Evolutionary conservation across 1,284 basidiomycete genomes (phyloP), one percentile per base, ranked within the genome.

Genomic region (Leccinum pachyderme): DNA sequence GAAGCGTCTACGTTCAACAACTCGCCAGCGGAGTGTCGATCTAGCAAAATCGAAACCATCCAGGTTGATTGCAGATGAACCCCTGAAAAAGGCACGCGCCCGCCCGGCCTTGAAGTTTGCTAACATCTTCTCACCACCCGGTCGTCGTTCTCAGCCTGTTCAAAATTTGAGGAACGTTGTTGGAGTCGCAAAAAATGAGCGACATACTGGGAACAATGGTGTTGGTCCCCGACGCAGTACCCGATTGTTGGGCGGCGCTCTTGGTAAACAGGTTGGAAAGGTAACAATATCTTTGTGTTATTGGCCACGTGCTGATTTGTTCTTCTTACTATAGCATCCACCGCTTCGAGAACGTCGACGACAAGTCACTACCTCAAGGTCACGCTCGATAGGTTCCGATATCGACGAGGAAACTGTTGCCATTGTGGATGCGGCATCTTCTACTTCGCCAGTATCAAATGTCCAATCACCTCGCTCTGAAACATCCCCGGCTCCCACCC

Each of bases 51-150:
- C 73, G 54, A 85, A 83, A 71, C 70, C 79, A 58, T 78, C 76
- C 65, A 89, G 87, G 76, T 67, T 78, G 66, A 71, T 72, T 71
- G 71, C 76, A 64, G 84, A 87, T 73, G 84, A 86, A 71, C 79
- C 81, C 71, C 76, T 78, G 77, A 89, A 87, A 86, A 90, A 90
- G 87, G 87, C 84, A 87, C 81, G 85, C 83, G 81, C 81, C 79
- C 85, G 83, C 81, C 84, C 81, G 82, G 84, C 81, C 79, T 79
- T 86, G 80, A 84, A 80, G 75, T 81, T 84, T 82, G 78, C 83
- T 85, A 87, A 87, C 77, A 78, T 86, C 78, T 86, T 87, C 85
- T 89, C 86, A 87, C 85, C 82, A 76, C 78, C 81, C 72, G 80
- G 81, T 79, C 82, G 82, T 81, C 80, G 78, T 81, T 79, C 81